Evolutionary conservation across 2,329 filamentous ascomycete genomes (phyloP), one percentile per base, ranked within the genome.

Genomic region (Diaporthe aspalathi): DNA sequence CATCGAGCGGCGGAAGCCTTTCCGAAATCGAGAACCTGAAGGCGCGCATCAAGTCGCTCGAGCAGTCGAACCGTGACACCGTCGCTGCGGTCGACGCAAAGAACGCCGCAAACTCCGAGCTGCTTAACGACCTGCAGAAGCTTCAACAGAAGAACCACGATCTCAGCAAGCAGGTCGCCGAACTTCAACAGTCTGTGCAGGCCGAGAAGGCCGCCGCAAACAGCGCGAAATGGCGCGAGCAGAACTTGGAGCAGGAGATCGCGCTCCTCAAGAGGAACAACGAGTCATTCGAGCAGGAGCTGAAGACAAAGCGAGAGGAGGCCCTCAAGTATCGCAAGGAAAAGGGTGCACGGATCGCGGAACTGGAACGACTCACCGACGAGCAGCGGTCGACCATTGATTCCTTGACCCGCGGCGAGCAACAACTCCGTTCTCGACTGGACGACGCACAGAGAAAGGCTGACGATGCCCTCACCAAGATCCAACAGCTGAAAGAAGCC

Each of bases 261-360:
- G 94, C 97, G 52, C 86, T 97, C 70, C 90, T 95, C 22, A 94
- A 94, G 79, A 93, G 92, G 77, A 97, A 94, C 83, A 93, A 94
- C 74, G 95, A 98, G 76, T 99, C 94, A 93, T 92, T 96, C 70
- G 94, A 98, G 78, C 91, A 88, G 52, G 96, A 99, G 81, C 88
- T 98, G 27, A 95, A 97, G 84, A 95, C 93, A 0, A 97, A 97
- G 83, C 92, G 89, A 73, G 89, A 91, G 11, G 96, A 99, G 79
- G 91, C 94, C 60, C 89, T 95, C 75, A 97, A 95, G 78, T 95
- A 93, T 81, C 91, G 96, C 74, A 98, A 97, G 79, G 96, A 99
- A 79, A 98, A 98, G 86, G 93, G 93, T 74, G 92, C 94, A 1
- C 92, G 93, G 49, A 94, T 98, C 76, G 89, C 94, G 11, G 93